These are phyloP conservation scores for Glaciozyma martinii DNA, from an alignment of 768 basidiomycete species.

Conservation along the genomic window DNA sequence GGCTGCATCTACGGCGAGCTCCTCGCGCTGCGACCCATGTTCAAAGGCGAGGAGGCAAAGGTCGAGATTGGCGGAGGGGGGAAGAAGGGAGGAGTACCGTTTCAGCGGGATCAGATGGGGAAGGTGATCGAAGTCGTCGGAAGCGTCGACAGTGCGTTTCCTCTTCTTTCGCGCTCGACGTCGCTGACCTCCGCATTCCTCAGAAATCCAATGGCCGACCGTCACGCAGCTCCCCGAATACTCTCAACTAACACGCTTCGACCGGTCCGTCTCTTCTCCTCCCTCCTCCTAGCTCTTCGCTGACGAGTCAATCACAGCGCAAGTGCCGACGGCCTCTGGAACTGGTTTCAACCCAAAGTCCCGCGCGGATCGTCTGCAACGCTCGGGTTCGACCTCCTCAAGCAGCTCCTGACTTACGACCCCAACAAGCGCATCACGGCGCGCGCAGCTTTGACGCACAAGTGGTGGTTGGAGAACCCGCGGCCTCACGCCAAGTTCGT, in stretches of 20 bases:
- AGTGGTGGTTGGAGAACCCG: conserved; percentile 89
- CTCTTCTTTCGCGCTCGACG: not conserved
- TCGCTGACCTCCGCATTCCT: not conserved
- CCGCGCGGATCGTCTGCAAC: not conserved
- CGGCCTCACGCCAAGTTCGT: conserved; percentile 68
- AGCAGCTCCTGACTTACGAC: conserved; percentile 77
- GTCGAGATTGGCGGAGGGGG: conserved; percentile 48
- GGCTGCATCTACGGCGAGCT: conserved; percentile 97
- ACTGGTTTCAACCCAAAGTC: conserved; percentile 51
- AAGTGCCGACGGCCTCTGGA: conserved; percentile 46
- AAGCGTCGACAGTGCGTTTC: conserved; percentile 61
- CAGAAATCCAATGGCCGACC: conserved; percentile 82
- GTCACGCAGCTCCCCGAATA: conserved; percentile 42
- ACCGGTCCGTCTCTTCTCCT: conserved; percentile 3
- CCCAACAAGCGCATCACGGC: conserved; percentile 79
- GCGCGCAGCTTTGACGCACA: conserved; percentile 66
- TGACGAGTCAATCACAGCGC: not conserved
- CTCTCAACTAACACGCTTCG: conserved; percentile 9
- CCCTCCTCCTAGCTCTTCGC: not conserved
- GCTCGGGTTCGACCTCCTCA: conserved; percentile 59
- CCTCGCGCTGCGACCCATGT: conserved; percentile 85
- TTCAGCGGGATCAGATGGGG: conserved; percentile 86
- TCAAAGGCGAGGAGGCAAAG: conserved; percentile 98
- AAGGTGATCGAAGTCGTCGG: conserved; percentile 96
- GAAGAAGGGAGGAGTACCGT: conserved; percentile 89